Evolutionary conservation across 352 stramenopile species (phyloP).

Genomic region (Phytophthora rubi): DNA sequence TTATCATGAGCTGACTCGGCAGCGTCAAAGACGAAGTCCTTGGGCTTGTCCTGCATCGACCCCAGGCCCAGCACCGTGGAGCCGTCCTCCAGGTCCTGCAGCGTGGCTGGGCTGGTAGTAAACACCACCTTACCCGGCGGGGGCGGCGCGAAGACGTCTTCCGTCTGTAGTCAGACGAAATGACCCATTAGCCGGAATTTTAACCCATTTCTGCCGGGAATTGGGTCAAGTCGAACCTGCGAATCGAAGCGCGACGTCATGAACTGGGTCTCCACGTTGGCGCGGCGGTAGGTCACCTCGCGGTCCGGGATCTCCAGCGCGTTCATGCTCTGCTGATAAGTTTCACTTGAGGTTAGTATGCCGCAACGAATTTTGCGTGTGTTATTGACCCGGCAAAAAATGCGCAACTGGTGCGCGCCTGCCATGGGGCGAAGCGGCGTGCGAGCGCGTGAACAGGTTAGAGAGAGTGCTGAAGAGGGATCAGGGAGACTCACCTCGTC

Average conservation of each 20-base stretch:
- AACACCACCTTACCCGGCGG: conserved; percentile 44
- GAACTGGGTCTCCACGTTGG: conserved; percentile 56
- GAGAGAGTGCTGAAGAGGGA: not conserved
- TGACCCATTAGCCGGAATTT: conserved; percentile 10
- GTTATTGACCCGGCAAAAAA: conserved; percentile 19
- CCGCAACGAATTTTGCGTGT: conserved; percentile 4
- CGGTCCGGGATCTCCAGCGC: conserved; percentile 51
- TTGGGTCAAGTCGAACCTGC: conserved; percentile 40
- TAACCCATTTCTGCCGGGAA: no score
- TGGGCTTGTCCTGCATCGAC: conserved; percentile 29
- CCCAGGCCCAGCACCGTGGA: conserved; percentile 24
- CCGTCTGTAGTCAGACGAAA: conserved; percentile 21
- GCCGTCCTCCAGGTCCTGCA: conserved; percentile 47
- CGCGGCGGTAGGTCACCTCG: conserved; percentile 75
- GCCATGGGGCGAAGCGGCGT: conserved; percentile 3
- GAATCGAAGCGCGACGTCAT: conserved; percentile 64
- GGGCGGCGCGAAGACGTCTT: conserved; percentile 38
- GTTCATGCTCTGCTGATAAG: conserved; percentile 46
- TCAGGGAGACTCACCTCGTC: conserved; percentile 53
- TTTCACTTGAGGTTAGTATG: conserved; percentile 29
- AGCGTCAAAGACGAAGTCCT: conserved; percentile 31
- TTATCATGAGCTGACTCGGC: conserved; percentile 11
- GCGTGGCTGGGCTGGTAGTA: conserved; percentile 35
- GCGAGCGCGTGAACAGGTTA: not conserved
- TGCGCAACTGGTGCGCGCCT: not conserved